Evolutionary conservation across 352 stramenopile species (phyloP).

Genomic region (Globisporangium barbulae): DNA sequence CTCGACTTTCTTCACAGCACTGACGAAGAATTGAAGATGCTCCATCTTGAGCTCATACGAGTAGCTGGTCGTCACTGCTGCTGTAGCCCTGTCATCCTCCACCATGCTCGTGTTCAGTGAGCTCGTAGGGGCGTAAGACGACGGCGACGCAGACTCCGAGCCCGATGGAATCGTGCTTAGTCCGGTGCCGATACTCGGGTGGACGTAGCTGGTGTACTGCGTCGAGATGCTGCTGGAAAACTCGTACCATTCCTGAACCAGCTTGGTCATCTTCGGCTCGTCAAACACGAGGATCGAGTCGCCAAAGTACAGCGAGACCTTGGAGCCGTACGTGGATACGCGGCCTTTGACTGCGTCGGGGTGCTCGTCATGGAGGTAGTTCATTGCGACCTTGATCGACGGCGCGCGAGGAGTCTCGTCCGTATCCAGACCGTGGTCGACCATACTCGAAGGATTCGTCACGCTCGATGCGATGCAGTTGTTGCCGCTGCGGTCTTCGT

Average conservation of each 20-base stretch:
- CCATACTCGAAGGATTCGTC: slow-evolving; percentile 12
- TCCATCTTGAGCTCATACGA: slow-evolving; percentile 74
- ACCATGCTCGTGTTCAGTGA: slow-evolving; percentile 19
- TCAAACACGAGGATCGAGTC: slow-evolving; percentile 74
- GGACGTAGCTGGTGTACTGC: slow-evolving; percentile 29
- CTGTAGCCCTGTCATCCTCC: slow-evolving; percentile 19
- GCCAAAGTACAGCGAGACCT: slow-evolving; percentile 59
- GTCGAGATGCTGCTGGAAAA: slow-evolving; percentile 57
- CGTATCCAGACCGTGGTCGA: slow-evolving; percentile 5
- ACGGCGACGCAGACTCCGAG: slow-evolving; percentile 11
- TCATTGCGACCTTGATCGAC: slow-evolving; percentile 54
- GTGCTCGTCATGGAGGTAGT: slow-evolving; percentile 66
- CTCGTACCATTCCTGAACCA: slow-evolving; percentile 61
- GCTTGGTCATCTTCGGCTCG: slow-evolving; percentile 57
- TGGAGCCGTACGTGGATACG: slow-evolving; percentile 66
- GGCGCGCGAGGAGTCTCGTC: slow-evolving; percentile 15
- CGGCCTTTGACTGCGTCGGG: slow-evolving; percentile 45
- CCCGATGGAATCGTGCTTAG: slow-evolving; percentile 18
- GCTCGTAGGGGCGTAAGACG: slow-evolving; percentile 14
- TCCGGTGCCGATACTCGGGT: slow-evolving; percentile 22
- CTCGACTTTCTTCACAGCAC: slow-evolving; percentile 37
- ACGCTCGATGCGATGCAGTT: slow-evolving; percentile 83
- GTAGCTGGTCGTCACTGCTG: slow-evolving; percentile 31
- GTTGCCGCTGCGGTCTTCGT: slow-evolving; percentile 29
- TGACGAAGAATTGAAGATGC: slow-evolving; percentile 68